Evolutionary conservation across 202 grass and related monocot species (phyloP), one percentile per base, ranked within the genome.

Genomic region (Schoenoplectus tabernaemontani): DNA sequence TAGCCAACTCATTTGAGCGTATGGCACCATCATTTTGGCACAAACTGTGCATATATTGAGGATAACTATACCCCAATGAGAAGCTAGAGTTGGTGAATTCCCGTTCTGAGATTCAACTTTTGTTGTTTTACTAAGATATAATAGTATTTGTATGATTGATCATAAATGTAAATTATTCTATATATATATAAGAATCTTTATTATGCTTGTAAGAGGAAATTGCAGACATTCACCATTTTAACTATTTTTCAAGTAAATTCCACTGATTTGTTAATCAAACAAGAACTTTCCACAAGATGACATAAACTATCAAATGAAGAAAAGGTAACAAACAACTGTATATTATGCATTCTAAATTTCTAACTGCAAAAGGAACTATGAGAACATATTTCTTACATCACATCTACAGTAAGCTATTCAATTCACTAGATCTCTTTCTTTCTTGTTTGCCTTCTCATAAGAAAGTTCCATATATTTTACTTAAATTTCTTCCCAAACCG

Each of bases 401-500:
- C 37, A 78, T 78, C 76, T 32, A 61, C n/a, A 78, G 3, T 26
- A 61, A 62, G 19, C 76, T 62, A 78, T 61, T 78, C 36, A 62
- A 62, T 46, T 63, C 2, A 79, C 33, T 15, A 46, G 6, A 7
- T 28, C 3, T 19, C 7, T 17, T 2, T 28, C 3, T 59, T 60
- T 28, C 12, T 65, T 38, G 6, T 36, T 64, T 8, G 32, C 16
- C 39, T 74, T 64, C 33, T 11, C 20, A n/a, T 20, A 74, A 74
- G 12, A 64, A n/a, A 53, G 17, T 4, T 16, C 4, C 17, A 13
- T 20, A 37, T 37, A 7, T 51, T 76, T 89, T 78, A 94, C 82
- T 92, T 88, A 43, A 85, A 78, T 84, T 90, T 93, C 46, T 98
- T 98, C 84, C 86, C 82, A 84, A 84, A 81, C 38, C 80, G 88